These are phyloP conservation scores for Mollisiaceae sp. DNA, from an alignment of 2,329 filamentous ascomycete species.

Conservation along the genomic window DNA sequence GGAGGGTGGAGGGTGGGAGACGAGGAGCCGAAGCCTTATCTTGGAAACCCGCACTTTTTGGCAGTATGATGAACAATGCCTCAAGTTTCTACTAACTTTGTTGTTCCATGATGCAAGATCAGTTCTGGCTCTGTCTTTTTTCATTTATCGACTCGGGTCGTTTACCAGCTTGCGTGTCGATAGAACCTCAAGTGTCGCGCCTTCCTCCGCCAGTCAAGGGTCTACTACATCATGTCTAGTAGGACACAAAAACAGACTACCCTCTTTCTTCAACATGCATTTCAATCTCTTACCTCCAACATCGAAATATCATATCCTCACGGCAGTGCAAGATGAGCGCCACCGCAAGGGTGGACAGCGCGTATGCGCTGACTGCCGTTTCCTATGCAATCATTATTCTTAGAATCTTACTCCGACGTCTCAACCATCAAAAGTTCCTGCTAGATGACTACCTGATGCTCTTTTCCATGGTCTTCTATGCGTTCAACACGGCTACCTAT, in stretches of 20 bases:
- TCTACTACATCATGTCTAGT: background rate
- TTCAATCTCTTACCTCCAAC: background rate
- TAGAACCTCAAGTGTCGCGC: background rate
- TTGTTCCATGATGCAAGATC: too few species aligned
- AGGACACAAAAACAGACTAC: too few species aligned
- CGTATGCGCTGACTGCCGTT: constrained; percentile 27
- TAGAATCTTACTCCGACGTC: constrained; percentile 28
- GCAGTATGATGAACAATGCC: too few species aligned
- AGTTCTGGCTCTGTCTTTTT: too few species aligned
- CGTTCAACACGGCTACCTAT: constrained; percentile 22
- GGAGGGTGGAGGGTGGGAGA: too few species aligned
- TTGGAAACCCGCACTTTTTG: too few species aligned
- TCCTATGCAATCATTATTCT: constrained; percentile 32
- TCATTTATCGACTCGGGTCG: too few species aligned
- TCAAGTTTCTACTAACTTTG: too few species aligned
- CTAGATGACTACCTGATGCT: constrained; percentile 36
- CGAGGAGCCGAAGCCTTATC: too few species aligned
- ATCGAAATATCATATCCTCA: background rate
- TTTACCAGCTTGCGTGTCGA: background rate
- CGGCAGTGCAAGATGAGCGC: constrained; percentile 13
- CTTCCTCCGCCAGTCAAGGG: background rate
- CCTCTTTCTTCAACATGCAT: background rate
- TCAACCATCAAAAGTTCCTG: constrained; percentile 32
- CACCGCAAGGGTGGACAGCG: constrained; percentile 22
- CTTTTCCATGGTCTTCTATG: constrained; percentile 25